phyloP scores from a whole-genome alignment of 495 filamentous ascomycete genomes.

The Podospora pseudocomata region DNA sequence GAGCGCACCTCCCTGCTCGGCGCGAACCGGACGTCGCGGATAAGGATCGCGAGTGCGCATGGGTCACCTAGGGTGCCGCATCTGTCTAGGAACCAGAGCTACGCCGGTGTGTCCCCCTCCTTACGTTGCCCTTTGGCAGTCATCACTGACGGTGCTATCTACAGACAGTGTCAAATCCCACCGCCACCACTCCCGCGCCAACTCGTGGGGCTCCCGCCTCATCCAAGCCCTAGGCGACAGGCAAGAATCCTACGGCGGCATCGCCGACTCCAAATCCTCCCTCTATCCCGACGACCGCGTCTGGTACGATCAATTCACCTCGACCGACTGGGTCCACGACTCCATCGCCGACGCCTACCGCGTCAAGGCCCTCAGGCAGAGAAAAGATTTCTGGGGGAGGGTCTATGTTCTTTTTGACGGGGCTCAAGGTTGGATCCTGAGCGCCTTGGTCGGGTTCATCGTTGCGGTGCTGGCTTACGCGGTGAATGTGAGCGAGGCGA shows the following conservation, averaged over 20 bases:
- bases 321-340: slow-evolving; percentile 97
- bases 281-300: slow-evolving; percentile 76
- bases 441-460: slow-evolving; percentile 83
- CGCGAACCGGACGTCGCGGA: slow-evolving; percentile 35
- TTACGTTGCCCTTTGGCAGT: background rate
- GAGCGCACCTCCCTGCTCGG: slow-evolving; percentile 47
- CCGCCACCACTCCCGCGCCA: slow-evolving; percentile 63
- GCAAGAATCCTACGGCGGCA: slow-evolving; percentile 35
- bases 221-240: slow-evolving; percentile 46
- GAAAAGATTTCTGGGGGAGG: slow-evolving; percentile 81
- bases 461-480: slow-evolving; percentile 84
- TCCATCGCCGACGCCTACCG: slow-evolving; percentile 92
- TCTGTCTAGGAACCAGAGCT: slow-evolving; percentile 49
- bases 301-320: slow-evolving; percentile 99
- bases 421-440: slow-evolving; percentile 90
- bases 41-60: slow-evolving; percentile 42
- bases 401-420: slow-evolving; percentile 76
- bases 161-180: slow-evolving; percentile 46
- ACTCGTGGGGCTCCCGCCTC: slow-evolving; percentile 57
- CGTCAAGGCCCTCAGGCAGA: slow-evolving; percentile 71
- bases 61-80: slow-evolving; percentile 37
- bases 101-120: slow-evolving; percentile 35
- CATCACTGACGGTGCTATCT: slow-evolving; percentile 2
- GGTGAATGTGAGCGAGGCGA: slow-evolving; percentile 80
- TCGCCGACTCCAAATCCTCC: slow-evolving; percentile 57